Evolutionary conservation across 2,329 filamentous ascomycete species (phyloP).

Genomic region (Stachybotrys echinatus): DNA sequence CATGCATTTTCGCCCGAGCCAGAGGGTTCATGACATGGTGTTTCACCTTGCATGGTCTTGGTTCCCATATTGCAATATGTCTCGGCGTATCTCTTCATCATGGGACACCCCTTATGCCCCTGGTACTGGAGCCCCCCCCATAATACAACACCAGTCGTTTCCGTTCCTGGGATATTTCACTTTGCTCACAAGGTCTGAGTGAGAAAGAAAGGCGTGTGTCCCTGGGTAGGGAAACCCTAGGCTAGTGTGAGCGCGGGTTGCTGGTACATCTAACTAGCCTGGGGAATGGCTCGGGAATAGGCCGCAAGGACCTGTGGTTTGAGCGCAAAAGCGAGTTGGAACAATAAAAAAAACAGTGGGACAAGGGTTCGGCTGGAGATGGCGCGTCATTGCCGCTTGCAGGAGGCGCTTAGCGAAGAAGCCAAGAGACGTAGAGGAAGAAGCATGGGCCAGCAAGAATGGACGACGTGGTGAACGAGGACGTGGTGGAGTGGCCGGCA

Average conservation of each 20-base stretch:
- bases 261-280: too few species aligned
- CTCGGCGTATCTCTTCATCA: background rate
- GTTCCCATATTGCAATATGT: background rate
- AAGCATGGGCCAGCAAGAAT: background rate
- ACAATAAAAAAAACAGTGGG: background rate
- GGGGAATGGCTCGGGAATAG: background rate
- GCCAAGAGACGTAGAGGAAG: background rate
- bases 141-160: too few species aligned
- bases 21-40: background rate
- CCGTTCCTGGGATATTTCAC: too few species aligned
- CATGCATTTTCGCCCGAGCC: background rate
- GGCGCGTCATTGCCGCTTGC: background rate
- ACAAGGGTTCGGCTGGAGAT: background rate
- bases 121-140: too few species aligned
- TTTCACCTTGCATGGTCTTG: background rate
- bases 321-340: background rate
- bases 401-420: background rate
- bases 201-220: too few species aligned
- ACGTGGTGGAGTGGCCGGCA: background rate
- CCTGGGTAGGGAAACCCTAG: too few species aligned
- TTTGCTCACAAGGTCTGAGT: too few species aligned
- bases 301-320: background rate
- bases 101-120: background rate
- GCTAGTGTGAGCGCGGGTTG: too few species aligned
- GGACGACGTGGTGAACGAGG: background rate